Conservation (phyloP, 768 basidiomycete genomes). For the Termitomyces sp. region DNA sequence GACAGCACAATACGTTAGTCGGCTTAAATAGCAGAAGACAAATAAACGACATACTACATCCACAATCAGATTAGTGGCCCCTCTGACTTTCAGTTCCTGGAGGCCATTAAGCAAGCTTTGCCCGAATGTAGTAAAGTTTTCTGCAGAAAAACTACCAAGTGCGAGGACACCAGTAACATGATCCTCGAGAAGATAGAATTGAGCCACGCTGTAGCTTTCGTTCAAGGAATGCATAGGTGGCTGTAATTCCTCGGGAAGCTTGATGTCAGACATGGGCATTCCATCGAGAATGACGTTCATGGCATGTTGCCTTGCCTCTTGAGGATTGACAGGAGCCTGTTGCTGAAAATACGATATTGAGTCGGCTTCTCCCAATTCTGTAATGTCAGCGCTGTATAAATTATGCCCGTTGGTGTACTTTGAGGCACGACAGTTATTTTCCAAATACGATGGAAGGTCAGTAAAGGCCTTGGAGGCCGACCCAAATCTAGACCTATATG, state of each 20-base stretch:
- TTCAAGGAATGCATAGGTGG: constrained; percentile 35
- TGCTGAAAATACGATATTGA: constrained; percentile 35
- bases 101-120: constrained; percentile 41
- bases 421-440: constrained; percentile 48
- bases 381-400: constrained; percentile 21
- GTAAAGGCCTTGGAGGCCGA: constrained; percentile 43
- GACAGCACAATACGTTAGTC: not conserved
- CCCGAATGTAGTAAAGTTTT: constrained; percentile 36
- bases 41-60: constrained; percentile 42
- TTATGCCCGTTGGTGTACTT: constrained; percentile 43
- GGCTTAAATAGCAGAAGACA: not conserved
- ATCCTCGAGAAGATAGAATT: constrained; percentile 51
- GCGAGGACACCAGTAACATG: constrained; percentile 52
- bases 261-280: constrained; percentile 36
- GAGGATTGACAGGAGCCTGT: constrained; percentile 27
- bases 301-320: constrained; percentile 29
- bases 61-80: constrained; percentile 49
- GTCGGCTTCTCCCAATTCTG: constrained; percentile 11
- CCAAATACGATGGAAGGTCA: constrained; percentile 40
- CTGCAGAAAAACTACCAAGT: constrained; percentile 52
- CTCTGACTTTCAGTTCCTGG: constrained; percentile 36
- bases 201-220: constrained; percentile 45
- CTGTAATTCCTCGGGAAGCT: constrained; percentile 32
- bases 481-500: constrained; percentile 53
- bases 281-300: constrained; percentile 49